Percentiles rank a stretch among this genome's conserved stretches.
These are phyloP conservation scores for Blastobotrys malaysiensis DNA, from an alignment of 1,139 yeast species.

Conservation along the genomic window DNA sequence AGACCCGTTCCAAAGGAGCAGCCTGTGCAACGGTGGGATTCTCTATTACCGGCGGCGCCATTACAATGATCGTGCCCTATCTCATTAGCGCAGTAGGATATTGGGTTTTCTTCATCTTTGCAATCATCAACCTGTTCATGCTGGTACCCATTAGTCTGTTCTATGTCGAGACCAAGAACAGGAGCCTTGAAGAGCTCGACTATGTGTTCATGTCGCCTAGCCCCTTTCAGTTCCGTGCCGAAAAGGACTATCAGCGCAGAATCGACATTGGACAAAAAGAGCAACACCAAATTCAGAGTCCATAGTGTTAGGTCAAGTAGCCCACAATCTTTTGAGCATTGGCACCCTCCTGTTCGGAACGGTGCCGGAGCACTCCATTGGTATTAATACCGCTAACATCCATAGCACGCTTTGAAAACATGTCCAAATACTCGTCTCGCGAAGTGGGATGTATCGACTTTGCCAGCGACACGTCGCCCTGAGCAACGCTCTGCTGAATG, in stretches of 20 bases:
- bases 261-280: neutral
- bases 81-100: conserved; percentile 1
- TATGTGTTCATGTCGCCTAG: neutral
- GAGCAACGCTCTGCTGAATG: neutral
- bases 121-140: neutral
- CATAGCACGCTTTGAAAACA: neutral
- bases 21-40: conserved; percentile 2
- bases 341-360: neutral
- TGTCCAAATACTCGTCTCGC: neutral
- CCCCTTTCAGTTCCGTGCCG: neutral
- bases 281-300: neutral
- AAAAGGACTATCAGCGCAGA: neutral
- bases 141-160: neutral
- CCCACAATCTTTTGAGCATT: neutral
- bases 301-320: neutral
- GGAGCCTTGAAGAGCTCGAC: neutral
- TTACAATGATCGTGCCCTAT: conserved; percentile 3
- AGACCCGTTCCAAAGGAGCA: conserved; percentile 1
- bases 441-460: neutral
- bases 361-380: neutral
- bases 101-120: conserved; percentile 4
- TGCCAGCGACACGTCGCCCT: neutral
- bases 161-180: conserved; percentile 2
- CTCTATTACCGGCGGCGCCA: conserved; percentile 2
- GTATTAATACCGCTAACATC: neutral